Evolutionary conservation across 2,329 filamentous ascomycete genomes (phyloP).

Genomic region (Fusarium subtropicale): DNA sequence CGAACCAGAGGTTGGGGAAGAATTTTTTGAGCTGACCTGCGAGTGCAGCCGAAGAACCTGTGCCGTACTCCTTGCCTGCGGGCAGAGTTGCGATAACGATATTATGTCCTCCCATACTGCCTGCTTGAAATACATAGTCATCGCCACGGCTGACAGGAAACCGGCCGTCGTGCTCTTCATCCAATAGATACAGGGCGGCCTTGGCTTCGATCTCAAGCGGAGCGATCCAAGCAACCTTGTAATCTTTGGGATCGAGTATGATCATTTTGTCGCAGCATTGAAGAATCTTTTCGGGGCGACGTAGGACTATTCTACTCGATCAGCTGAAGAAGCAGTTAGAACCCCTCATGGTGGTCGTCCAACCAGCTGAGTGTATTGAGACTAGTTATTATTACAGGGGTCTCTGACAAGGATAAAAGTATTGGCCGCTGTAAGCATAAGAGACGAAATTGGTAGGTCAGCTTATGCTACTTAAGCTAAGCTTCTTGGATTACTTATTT

Average conservation of each 20-base stretch:
- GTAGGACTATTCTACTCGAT: too few relatives aligned
- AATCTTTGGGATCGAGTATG: not conserved
- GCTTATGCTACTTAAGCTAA: too few relatives aligned
- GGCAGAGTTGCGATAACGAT: not conserved
- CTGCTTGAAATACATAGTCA: not conserved
- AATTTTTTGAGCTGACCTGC: not conserved
- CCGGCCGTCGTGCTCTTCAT: not conserved
- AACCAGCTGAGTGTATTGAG: too few relatives aligned
- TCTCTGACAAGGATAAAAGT: too few relatives aligned
- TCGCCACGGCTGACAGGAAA: not conserved
- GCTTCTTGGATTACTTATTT: too few relatives aligned
- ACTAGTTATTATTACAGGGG: too few relatives aligned
- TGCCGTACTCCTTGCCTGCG: not conserved
- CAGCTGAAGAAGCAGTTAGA: too few relatives aligned
- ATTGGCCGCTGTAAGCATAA: too few relatives aligned
- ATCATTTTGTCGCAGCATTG: too few relatives aligned
- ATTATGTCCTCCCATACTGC: fast-evolving
- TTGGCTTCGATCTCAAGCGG: not conserved
- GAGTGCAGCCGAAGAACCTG: not conserved
- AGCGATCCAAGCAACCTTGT: not conserved
- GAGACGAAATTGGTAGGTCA: too few relatives aligned
- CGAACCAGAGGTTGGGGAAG: not conserved
- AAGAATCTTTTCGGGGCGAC: too few relatives aligned
- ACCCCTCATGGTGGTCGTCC: too few relatives aligned
- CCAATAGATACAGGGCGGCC: not conserved